Conservation (phyloP, 441 rosid genomes). For the Bocquillonia castaneifolia region DNA sequence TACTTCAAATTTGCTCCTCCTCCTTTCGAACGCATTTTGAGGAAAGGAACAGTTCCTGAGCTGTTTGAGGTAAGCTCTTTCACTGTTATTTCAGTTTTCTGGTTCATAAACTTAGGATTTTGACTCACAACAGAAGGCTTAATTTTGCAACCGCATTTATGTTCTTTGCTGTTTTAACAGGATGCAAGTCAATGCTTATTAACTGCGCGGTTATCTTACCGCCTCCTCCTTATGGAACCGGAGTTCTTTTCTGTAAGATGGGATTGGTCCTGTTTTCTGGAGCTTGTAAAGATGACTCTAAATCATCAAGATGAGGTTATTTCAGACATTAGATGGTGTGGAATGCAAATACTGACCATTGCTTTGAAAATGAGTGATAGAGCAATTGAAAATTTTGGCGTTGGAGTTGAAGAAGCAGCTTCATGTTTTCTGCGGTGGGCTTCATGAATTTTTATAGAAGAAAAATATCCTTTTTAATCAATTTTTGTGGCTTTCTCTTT, state of each 20-base stretch:
- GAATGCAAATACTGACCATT: constrained; percentile 50
- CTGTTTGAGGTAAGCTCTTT: constrained; percentile 42
- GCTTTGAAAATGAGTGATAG: constrained; percentile 53
- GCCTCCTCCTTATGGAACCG: constrained; percentile 55
- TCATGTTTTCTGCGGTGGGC: constrained; percentile 74
- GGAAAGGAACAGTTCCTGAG: constrained; percentile 28
- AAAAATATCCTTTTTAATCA: neutral
- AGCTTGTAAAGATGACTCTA: constrained; percentile 40
- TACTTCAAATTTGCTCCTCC: constrained; percentile 84
- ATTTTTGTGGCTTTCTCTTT: constrained; percentile 4
- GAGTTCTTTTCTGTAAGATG: constrained; percentile 69
- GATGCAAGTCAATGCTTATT: constrained; percentile 37
- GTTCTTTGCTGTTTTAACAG: constrained; percentile 35
- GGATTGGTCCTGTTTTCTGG: constrained; percentile 94
- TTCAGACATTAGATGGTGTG: constrained; percentile 73
- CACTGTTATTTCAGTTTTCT: neutral
- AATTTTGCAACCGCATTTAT: neutral
- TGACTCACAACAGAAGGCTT: neutral
- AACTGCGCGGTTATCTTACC: constrained; percentile 59
- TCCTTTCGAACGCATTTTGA: constrained; percentile 67
- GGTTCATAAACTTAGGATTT: neutral
- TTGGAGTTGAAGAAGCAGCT: constrained; percentile 53
- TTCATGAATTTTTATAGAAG: constrained; percentile 18
- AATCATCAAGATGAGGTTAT: constrained; percentile 32
- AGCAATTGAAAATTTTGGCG: constrained; percentile 43